Base-by-base conservation (phyloP, 495 filamentous ascomycete species). In the Rhizodiscina lignyota region DNA sequence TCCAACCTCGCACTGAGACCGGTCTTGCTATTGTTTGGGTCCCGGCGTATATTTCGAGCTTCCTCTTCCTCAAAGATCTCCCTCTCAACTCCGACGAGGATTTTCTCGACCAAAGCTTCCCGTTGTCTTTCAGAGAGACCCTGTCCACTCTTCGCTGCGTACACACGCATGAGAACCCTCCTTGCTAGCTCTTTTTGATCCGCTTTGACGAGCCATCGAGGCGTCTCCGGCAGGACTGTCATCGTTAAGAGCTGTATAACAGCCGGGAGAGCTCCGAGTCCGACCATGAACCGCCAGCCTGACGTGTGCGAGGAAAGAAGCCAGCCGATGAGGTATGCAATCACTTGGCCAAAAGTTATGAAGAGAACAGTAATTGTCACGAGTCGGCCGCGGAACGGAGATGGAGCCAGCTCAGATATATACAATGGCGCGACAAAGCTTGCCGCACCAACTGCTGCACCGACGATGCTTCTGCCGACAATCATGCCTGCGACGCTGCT, bases 271-370 rank as follows among this genome's bases (percentile, higher is more conserved):
- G 78, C 82, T 2, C 86, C 86, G 6, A 94, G 56, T 0, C 86
- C 86, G 1, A 94, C 83, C 65, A 91, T 81, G 74, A 79, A 91
- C 37, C 85, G 61, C 86, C 86, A 94, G 16, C 78, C 83, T 11
- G 67, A 70, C 24, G 55, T 49, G 37, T 66, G 59, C n/a, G 64
- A 61, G 13, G 62, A 68, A 28, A 67, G 77, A 5, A 64, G 50
- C 74, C 70, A 91, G 2, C 72, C 83, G 26, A 81, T 57, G 18
- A 84, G 51, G 49, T 94, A 94, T 4, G 85, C 83, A 12, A 89
- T 64, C 2, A 93, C 78, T 52, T 92, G 84, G 0, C 86, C 86
- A 13, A 74, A 58, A 1, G 85, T 92, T 29, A 93, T 78, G 34
- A 84, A 79, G n/a, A 93, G 55, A 8, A 73, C 67, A 31, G 77